Percentiles rank a stretch among this genome's conserved stretches.
Evolutionary conservation across 129 eudicot genomes (phyloP).

Genomic region (Erigeron canadensis): DNA sequence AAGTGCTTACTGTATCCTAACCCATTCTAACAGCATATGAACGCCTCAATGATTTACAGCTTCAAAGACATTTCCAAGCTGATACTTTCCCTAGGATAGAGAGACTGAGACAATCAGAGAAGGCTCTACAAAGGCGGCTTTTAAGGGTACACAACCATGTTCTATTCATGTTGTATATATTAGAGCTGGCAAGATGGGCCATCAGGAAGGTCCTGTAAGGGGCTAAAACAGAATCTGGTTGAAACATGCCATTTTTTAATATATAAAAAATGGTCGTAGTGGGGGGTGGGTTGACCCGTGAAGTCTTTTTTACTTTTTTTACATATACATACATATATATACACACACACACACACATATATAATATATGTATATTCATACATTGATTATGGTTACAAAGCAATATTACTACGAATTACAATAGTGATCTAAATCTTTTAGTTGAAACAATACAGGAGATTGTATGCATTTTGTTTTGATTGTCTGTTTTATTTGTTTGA

Average conservation of each 20-base stretch:
- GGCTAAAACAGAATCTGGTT: neutral
- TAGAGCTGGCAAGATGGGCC: neutral
- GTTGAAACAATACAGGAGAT: too few species aligned
- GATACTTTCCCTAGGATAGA: constrained; percentile 92
- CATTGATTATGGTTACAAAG: neutral
- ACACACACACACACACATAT: too few species aligned
- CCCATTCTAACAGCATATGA: constrained; percentile 16
- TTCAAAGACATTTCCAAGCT: constrained; percentile 96
- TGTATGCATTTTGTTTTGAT: too few species aligned
- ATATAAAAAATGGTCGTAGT: neutral
- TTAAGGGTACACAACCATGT: constrained; percentile 59
- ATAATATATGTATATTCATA: too few species aligned
- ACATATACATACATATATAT: too few species aligned
- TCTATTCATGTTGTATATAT: constrained; percentile 5
- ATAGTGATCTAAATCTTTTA: neutral
- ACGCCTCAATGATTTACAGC: constrained; percentile 44
- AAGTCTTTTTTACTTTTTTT: neutral
- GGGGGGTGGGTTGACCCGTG: neutral
- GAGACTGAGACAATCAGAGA: constrained; percentile 91
- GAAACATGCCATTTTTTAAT: neutral
- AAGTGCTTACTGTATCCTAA: constrained; percentile 1
- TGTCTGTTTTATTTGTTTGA: neutral
- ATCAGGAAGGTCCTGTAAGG: neutral
- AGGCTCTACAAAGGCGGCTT: constrained; percentile 83
- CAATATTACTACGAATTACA: neutral